Percentiles rank a stretch among this genome's conserved stretches.
phyloP scores from a whole-genome alignment of 73 alveolate genomes.

The Paramecium octaurelia region DNA sequence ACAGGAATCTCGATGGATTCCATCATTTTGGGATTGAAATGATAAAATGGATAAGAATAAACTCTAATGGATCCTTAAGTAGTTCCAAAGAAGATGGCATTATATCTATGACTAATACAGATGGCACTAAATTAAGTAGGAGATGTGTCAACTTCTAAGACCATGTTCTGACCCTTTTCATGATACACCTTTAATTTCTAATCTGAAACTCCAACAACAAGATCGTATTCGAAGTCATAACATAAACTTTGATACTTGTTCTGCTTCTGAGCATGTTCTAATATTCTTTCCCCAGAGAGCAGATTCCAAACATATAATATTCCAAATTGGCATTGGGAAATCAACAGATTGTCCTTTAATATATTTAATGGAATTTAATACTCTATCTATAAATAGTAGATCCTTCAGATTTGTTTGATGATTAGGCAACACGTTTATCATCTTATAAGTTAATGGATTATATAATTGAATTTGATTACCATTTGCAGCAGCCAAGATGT shows the following conservation, averaged over 20 bases:
- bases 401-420: slow-evolving; percentile 48
- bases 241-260: slow-evolving; percentile 28
- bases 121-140: slow-evolving; percentile 52
- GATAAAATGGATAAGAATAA: slow-evolving; percentile 52
- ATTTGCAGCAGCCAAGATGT: slow-evolving; percentile 57
- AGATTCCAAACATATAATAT: slow-evolving; percentile 48
- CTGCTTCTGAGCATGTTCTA: slow-evolving; percentile 42
- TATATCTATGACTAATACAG: slow-evolving; percentile 35
- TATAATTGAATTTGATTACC: neutral
- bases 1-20: slow-evolving; percentile 59
- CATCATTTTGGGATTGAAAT: slow-evolving; percentile 52
- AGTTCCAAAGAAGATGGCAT: slow-evolving; percentile 55
- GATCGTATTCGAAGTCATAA: slow-evolving; percentile 48
- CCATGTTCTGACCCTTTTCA: slow-evolving; percentile 46
- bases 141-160: slow-evolving; percentile 54
- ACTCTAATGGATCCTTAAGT: slow-evolving; percentile 58
- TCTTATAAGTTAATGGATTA: slow-evolving; percentile 35
- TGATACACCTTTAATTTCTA: slow-evolving; percentile 29
- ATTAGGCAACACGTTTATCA: neutral
- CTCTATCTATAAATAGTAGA: slow-evolving; percentile 9
- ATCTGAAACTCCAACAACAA: slow-evolving; percentile 54
- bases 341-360: neutral
- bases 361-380: neutral
- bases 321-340: slow-evolving; percentile 48
- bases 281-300: neutral